Conservation (phyloP, 2,329 filamentous ascomycete genomes). For the Hymenoscyphus infarciens region DNA sequence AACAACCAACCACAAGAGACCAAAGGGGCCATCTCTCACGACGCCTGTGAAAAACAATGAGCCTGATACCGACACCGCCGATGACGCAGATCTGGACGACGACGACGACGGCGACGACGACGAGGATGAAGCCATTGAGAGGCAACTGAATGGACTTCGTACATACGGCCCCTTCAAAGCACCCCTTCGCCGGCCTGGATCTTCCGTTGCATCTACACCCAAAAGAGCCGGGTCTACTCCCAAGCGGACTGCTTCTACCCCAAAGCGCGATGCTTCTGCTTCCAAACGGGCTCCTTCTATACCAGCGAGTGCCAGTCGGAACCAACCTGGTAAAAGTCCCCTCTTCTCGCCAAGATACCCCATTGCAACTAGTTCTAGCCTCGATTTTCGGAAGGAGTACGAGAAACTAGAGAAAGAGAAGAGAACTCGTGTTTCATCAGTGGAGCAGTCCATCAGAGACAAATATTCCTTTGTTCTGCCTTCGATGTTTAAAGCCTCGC, state of each 20-base stretch:
- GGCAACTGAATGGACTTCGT: constrained; percentile 16
- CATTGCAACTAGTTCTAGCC: neutral
- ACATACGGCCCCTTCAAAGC: neutral
- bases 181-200: too few relatives aligned
- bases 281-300: neutral
- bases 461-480: neutral
- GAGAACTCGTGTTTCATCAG: neutral
- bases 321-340: neutral
- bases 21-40: constrained; percentile 26
- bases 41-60: constrained; percentile 21
- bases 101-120: constrained; percentile 20
- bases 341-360: neutral
- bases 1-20: constrained; percentile 8
- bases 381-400: neutral
- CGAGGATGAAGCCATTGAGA: constrained; percentile 16
- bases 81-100: constrained; percentile 21
- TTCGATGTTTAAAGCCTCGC: neutral
- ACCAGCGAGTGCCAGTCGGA: neutral
- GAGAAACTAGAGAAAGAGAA: neutral
- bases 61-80: constrained; percentile 12
- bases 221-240: too few relatives aligned
- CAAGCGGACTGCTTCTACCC: too few relatives aligned
- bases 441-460: neutral
- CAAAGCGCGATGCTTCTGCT: neutral
- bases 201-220: too few relatives aligned